These are phyloP conservation scores for Aspergillus sp. DNA, from an alignment of 2,329 filamentous ascomycete species.

Conservation along the genomic window DNA sequence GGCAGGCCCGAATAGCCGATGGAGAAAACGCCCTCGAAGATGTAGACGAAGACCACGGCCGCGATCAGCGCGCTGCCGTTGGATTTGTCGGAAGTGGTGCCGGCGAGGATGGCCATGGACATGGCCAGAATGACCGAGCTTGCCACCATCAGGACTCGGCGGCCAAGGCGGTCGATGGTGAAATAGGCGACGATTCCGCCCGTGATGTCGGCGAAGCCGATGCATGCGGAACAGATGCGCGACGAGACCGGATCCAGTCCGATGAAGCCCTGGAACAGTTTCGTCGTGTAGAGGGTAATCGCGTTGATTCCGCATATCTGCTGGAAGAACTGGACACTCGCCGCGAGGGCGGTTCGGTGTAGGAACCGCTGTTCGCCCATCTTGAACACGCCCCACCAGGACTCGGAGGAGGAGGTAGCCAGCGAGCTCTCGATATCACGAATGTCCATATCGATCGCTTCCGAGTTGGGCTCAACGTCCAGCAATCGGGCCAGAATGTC, in stretches of 20 bases:
- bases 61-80: slow-evolving; percentile 6
- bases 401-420: slow-evolving; percentile 33
- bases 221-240: no score
- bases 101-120: background rate
- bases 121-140: background rate
- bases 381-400: slow-evolving; percentile 44
- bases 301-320: slow-evolving; percentile 25
- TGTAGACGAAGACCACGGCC: slow-evolving; percentile 13
- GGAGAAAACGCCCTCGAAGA: slow-evolving; percentile 16
- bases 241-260: no score
- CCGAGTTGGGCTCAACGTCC: slow-evolving; percentile 18
- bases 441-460: slow-evolving; percentile 35
- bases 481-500: slow-evolving; percentile 10
- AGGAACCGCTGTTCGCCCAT: slow-evolving; percentile 41
- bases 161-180: background rate
- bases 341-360: slow-evolving; percentile 39
- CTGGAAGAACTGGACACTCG: slow-evolving; percentile 42
- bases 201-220: no score
- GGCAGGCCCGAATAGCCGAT: slow-evolving; percentile 14
- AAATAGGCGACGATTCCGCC: background rate
- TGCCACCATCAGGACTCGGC: background rate
- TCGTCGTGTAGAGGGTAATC: slow-evolving; percentile 33
- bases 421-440: slow-evolving; percentile 39
- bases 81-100: background rate
- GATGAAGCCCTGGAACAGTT: slow-evolving; percentile 1